phyloP scores from a whole-genome alignment of 352 stramenopile species.

The Phytophthora fragariaefolia region DNA sequence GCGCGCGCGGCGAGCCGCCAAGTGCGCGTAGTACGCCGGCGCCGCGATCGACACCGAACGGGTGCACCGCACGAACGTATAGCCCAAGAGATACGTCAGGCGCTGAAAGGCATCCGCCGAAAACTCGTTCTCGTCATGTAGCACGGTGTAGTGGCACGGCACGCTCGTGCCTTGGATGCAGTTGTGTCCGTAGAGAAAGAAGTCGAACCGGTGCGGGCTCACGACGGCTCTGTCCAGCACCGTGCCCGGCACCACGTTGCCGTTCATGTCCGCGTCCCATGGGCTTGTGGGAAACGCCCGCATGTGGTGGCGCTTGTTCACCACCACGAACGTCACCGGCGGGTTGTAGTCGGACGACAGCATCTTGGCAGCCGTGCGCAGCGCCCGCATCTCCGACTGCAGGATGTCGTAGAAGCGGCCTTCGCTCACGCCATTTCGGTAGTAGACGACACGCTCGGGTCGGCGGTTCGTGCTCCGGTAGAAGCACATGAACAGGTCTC shows the following conservation, averaged over 20 bases:
- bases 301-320: slow-evolving; percentile 90
- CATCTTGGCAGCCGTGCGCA: slow-evolving; percentile 61
- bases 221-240: slow-evolving; percentile 82
- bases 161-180: slow-evolving; percentile 81
- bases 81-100: slow-evolving; percentile 75
- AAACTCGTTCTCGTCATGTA: slow-evolving; percentile 75
- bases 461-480: slow-evolving; percentile 69
- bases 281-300: slow-evolving; percentile 57
- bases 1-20: slow-evolving; percentile 79
- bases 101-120: slow-evolving; percentile 65
- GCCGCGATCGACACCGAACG: slow-evolving; percentile 85
- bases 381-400: slow-evolving; percentile 77
- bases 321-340: slow-evolving; percentile 84
- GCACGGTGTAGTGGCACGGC: slow-evolving; percentile 83
- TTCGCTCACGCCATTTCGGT: slow-evolving; percentile 87
- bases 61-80: slow-evolving; percentile 84
- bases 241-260: slow-evolving; percentile 70
- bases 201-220: slow-evolving; percentile 82
- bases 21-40: slow-evolving; percentile 85
- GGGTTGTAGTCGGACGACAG: slow-evolving; percentile 71
- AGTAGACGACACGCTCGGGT: slow-evolving; percentile 82
- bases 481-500: slow-evolving; percentile 77
- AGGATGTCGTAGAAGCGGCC: slow-evolving; percentile 81
- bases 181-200: slow-evolving; percentile 85
- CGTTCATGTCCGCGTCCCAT: slow-evolving; percentile 55